Conservation (phyloP, 352 stramenopile genomes). For the Saprolegnia diclina region DNA sequence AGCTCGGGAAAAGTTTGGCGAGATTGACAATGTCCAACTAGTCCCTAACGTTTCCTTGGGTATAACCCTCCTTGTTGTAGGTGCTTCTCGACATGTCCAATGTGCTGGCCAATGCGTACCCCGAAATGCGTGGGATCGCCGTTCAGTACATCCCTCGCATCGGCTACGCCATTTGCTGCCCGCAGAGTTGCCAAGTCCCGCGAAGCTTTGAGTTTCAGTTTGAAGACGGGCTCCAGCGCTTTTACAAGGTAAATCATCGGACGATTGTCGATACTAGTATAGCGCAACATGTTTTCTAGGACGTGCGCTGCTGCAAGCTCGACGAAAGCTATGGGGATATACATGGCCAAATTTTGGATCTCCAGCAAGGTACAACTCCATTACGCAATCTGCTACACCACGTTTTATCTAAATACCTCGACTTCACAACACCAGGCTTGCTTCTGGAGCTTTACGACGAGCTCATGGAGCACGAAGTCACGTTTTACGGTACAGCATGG, state of each 20-base stretch:
- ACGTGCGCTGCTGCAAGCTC: constrained; percentile 69
- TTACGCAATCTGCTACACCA: not conserved
- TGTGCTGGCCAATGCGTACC: constrained; percentile 70
- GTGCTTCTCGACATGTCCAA: constrained; percentile 77
- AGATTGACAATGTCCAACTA: constrained; percentile 66
- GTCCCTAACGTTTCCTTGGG: not conserved
- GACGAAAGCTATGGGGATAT: constrained; percentile 78
- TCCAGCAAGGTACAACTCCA: constrained; percentile 53
- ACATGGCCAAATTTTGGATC: constrained; percentile 78
- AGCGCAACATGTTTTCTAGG: constrained; percentile 32
- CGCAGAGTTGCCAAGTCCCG: constrained; percentile 53
- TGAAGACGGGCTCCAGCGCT: constrained; percentile 78
- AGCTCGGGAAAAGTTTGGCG: constrained; percentile 59
- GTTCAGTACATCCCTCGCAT: constrained; percentile 85
- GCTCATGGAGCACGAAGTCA: constrained; percentile 62
- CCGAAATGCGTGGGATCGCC: constrained; percentile 63
- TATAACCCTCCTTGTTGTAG: constrained; percentile 31
- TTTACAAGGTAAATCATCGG: constrained; percentile 64
- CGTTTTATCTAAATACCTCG: not conserved
- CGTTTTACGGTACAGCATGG: constrained; percentile 45
- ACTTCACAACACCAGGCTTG: constrained; percentile 40
- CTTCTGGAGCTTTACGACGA: constrained; percentile 68
- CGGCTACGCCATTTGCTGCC: constrained; percentile 78
- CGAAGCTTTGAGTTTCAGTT: constrained; percentile 81
- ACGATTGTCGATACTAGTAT: constrained; percentile 8